Conservation (phyloP, 2,329 filamentous ascomycete species). For the Botrytis paeoniae region DNA sequence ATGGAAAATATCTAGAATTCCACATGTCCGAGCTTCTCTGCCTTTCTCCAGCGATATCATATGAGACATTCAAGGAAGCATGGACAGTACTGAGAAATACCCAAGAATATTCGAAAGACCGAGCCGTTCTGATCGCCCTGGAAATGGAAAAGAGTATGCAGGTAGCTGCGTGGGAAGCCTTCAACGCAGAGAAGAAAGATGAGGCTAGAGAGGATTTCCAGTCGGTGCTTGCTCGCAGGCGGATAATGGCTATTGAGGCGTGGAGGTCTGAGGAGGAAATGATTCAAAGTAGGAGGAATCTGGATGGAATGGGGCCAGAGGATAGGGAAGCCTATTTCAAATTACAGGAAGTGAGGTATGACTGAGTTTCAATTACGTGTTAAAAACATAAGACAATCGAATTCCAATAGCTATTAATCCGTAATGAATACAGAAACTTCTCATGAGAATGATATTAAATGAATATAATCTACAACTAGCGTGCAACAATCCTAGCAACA, state of each 20-base stretch:
- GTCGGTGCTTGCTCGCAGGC: background rate
- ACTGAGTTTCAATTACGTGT: no score
- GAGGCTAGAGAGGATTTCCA: background rate
- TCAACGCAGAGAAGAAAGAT: background rate
- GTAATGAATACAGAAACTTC: background rate
- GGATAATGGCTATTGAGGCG: background rate
- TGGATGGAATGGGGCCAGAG: background rate
- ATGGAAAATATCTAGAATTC: background rate
- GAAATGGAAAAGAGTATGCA: background rate
- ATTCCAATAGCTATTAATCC: background rate
- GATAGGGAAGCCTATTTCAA: background rate
- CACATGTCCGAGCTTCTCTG: background rate
- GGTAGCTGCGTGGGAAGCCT: background rate
- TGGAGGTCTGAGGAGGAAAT: background rate
- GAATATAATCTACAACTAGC: no score
- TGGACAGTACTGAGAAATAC: background rate
- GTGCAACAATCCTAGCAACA: background rate
- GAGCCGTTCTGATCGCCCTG: background rate
- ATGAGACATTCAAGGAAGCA: background rate
- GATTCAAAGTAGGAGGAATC: background rate
- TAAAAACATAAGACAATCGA: background rate
- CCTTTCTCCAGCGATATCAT: background rate
- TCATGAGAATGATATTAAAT: background rate
- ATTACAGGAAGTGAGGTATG: background rate
- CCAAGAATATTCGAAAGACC: background rate